Evolutionary conservation across 805 yeast species (phyloP).

Genomic region (Yamadazyma nakazawae): DNA sequence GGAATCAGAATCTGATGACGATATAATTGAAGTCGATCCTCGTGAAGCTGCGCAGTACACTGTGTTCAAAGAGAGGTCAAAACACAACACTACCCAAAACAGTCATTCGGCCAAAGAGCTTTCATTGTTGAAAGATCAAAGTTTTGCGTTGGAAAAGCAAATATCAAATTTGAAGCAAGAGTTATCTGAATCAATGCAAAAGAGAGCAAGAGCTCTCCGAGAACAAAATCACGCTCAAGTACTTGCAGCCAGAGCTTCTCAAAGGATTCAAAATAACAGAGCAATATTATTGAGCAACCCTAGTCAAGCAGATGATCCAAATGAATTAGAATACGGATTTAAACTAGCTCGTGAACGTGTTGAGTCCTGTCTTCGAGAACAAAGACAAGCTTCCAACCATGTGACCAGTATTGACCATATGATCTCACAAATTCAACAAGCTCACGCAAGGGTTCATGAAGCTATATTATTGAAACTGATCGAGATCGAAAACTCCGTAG

Average conservation of each 20-base stretch:
- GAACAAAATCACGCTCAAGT: neutral
- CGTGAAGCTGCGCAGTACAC: constrained; percentile 26
- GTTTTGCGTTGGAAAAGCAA: neutral
- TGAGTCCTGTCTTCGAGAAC: neutral
- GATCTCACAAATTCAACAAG: neutral
- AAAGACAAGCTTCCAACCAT: neutral
- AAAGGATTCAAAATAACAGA: neutral
- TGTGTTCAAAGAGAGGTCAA: constrained; percentile 18
- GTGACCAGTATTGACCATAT: neutral
- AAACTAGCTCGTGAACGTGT: neutral
- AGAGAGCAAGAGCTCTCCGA: neutral
- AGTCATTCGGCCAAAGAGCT: neutral
- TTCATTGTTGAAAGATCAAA: neutral
- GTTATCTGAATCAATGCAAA: neutral
- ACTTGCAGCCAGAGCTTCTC: neutral
- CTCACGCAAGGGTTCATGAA: neutral
- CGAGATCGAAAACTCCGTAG: neutral
- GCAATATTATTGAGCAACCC: neutral
- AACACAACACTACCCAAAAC: neutral
- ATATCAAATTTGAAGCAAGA: neutral
- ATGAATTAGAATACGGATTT: neutral
- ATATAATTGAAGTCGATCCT: constrained; percentile 26
- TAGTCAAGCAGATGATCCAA: neutral
- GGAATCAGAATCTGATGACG: constrained; percentile 19
- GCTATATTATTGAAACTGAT: neutral